Conservation (phyloP, 495 filamentous ascomycete species). For the Penicillium canescens region DNA sequence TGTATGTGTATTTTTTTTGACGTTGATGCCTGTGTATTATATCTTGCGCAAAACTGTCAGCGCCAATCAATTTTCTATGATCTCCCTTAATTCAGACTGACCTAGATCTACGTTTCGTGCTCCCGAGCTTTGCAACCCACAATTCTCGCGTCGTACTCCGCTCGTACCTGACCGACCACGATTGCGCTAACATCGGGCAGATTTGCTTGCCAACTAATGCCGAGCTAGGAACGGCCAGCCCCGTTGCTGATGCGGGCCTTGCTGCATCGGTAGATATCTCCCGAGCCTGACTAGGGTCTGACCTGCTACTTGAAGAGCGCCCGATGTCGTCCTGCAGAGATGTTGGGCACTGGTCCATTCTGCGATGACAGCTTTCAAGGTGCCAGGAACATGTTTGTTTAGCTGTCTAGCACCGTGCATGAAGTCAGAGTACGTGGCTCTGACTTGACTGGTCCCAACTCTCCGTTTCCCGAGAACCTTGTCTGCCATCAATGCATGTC, state of each 20-base stretch:
- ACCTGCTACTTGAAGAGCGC: background rate
- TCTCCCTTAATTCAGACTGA: slow-evolving; percentile 2
- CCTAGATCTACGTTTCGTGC: slow-evolving; percentile 13
- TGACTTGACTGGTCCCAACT: background rate
- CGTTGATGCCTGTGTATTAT: slow-evolving; percentile 24
- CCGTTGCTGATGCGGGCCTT: slow-evolving; percentile 19
- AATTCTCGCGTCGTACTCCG: background rate
- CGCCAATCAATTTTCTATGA: slow-evolving; percentile 9
- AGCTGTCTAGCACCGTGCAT: background rate
- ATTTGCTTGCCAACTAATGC: slow-evolving; percentile 27
- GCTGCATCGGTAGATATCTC: slow-evolving; percentile 17
- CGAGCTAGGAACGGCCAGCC: slow-evolving; percentile 26
- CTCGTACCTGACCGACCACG: slow-evolving; percentile 9
- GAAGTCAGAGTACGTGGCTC: background rate
- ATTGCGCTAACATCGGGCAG: slow-evolving; percentile 26
- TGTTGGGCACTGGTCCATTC: slow-evolving; percentile 22
- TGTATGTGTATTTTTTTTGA: slow-evolving; percentile 14
- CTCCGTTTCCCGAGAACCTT: background rate
- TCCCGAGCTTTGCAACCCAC: background rate
- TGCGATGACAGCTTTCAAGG: slow-evolving; percentile 6
- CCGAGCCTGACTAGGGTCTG: slow-evolving; percentile 12
- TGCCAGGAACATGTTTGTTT: slow-evolving; percentile 9
- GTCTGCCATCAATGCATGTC: slow-evolving; percentile 6
- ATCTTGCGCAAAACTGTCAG: slow-evolving; percentile 15
- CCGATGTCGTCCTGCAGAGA: slow-evolving; percentile 25